These are phyloP conservation scores for Phylloporus scabripes DNA, from an alignment of 768 basidiomycete genomes.

Conservation along the genomic window DNA sequence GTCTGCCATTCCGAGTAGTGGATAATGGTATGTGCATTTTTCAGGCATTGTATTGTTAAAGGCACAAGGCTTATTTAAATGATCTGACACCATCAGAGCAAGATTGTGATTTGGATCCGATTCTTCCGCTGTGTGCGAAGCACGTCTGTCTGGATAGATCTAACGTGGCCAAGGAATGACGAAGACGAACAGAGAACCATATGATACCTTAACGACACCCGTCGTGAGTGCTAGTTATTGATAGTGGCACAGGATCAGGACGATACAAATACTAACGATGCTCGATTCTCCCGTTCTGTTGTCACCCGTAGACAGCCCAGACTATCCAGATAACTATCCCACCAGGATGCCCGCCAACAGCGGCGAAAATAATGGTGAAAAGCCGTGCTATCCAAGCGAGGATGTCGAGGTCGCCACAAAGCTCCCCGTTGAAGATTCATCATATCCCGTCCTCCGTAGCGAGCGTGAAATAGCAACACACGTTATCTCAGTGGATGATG, in stretches of 20 bases:
- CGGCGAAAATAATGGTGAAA: not conserved
- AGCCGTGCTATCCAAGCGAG: slow-evolving; percentile 18
- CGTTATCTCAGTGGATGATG: slow-evolving; percentile 25
- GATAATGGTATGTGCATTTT: not conserved
- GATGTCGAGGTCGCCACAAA: slow-evolving; percentile 28
- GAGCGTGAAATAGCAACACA: slow-evolving; percentile 45
- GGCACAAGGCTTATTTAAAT: not conserved
- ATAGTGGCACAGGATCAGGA: not conserved
- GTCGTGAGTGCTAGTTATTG: not conserved
- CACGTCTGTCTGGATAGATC: not conserved
- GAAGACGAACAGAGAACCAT: not conserved
- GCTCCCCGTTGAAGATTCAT: slow-evolving; percentile 4
- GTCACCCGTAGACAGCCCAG: not conserved
- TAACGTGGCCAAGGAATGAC: not conserved
- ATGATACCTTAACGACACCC: not conserved
- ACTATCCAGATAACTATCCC: not conserved
- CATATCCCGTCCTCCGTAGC: slow-evolving; percentile 29
- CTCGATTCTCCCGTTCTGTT: not conserved
- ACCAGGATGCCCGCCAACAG: not conserved
- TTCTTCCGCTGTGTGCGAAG: not conserved
- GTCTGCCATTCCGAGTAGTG: not conserved
- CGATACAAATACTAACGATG: not conserved
- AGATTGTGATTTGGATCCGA: not conserved
- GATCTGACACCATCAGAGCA: not conserved
- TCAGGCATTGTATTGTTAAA: not conserved